Percentiles rank a stretch among this genome's conserved stretches.
These are phyloP conservation scores for Massariosphaeria phaeospora DNA, from an alignment of 495 filamentous ascomycete species.

Conservation along the genomic window DNA sequence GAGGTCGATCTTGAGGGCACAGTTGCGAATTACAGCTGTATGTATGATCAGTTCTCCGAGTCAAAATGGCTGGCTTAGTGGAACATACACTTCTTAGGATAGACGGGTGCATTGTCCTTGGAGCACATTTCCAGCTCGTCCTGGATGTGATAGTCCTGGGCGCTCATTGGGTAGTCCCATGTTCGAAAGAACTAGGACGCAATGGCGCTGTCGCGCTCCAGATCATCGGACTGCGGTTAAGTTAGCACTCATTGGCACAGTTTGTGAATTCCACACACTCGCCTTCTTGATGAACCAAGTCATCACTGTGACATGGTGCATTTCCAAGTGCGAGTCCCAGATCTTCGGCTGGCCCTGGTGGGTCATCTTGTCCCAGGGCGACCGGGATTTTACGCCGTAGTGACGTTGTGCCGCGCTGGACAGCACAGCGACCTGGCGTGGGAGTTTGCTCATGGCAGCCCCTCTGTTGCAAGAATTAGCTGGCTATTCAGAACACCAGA, in stretches of 20 bases:
- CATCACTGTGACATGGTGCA: background rate
- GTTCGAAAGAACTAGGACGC: background rate
- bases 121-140: background rate
- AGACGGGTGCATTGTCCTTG: background rate
- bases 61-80: background rate
- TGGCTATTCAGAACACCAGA: background rate
- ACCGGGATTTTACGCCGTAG: slow-evolving; percentile 1
- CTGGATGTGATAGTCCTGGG: background rate
- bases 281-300: slow-evolving; percentile 12
- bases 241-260: too few species aligned
- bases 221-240: background rate
- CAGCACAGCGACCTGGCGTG: background rate
- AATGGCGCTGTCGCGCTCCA: background rate
- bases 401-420: background rate
- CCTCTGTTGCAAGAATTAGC: background rate
- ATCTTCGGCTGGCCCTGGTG: background rate
- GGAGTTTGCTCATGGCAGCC: background rate
- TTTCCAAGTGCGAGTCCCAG: background rate
- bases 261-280: background rate
- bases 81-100: background rate
- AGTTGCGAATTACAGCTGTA: background rate
- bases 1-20: background rate
- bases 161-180: background rate
- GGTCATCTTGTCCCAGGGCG: background rate
- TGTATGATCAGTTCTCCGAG: background rate